These are phyloP conservation scores for Chlorella sp. DNA, from an alignment of 139 green algal genomes.

Conservation along the genomic window DNA sequence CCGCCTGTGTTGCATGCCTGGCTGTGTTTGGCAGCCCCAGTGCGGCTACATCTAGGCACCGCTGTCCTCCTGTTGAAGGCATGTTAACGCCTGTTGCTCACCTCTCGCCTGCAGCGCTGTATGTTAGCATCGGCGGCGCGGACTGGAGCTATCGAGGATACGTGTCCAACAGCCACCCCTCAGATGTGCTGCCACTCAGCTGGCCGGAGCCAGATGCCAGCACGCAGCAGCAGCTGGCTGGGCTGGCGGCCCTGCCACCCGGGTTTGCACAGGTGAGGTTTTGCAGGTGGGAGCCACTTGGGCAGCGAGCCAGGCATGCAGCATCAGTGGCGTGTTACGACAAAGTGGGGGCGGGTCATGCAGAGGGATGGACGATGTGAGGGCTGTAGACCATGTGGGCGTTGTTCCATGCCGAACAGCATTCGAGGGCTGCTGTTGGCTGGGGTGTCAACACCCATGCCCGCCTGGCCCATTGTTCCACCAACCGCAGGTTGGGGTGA, in stretches of 20 bases:
- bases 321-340: too few relatives aligned
- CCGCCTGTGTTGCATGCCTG: too few relatives aligned
- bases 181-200: conserved; percentile 38
- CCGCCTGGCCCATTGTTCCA: neutral
- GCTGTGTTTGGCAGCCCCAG: too few relatives aligned
- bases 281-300: neutral
- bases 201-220: conserved; percentile 27
- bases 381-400: too few relatives aligned
- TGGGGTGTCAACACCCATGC: too few relatives aligned
- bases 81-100: too few relatives aligned
- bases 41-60: too few relatives aligned
- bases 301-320: neutral
- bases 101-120: conserved; percentile 4
- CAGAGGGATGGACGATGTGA: too few relatives aligned
- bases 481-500: conserved; percentile 1
- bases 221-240: neutral
- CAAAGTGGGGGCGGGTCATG: too few relatives aligned
- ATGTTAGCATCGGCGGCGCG: conserved; percentile 30
- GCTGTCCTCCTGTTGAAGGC: too few relatives aligned
- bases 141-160: conserved; percentile 25
- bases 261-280: conserved; percentile 26
- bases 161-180: conserved; percentile 37
- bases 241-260: neutral
- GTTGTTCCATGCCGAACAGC: too few relatives aligned
- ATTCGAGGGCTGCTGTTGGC: too few relatives aligned